phyloP scores from a whole-genome alignment of 1,284 basidiomycete species.

The Cutaneotrichosporon spelunceum region DNA sequence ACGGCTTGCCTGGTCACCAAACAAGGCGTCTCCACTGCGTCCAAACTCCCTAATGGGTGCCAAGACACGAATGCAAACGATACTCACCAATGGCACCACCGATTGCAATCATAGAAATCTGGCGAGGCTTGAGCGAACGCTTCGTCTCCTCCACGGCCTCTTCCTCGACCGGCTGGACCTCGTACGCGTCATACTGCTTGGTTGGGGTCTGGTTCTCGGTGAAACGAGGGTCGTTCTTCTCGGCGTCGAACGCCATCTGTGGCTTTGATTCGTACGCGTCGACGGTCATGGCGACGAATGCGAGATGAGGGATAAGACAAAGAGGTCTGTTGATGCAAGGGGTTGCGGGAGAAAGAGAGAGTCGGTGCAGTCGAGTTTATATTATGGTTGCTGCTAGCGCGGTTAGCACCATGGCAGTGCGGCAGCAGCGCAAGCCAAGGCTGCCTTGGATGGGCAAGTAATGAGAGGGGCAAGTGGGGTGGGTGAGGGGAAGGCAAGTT shows the following conservation, averaged over 20 bases:
- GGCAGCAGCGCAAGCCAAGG: too few species aligned
- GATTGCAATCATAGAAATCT: conserved; percentile 51
- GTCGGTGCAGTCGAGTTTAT: not conserved
- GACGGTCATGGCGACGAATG: not conserved
- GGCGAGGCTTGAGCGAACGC: conserved; percentile 45
- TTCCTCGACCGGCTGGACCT: not conserved
- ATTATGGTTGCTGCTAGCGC: too few species aligned
- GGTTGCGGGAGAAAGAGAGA: not conserved
- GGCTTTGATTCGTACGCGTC: conserved; percentile 10
- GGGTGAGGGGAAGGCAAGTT: not conserved
- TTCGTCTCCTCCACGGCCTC: conserved; percentile 20
- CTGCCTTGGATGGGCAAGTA: too few species aligned
- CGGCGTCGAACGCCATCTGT: conserved; percentile 3
- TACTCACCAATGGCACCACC: conserved; percentile 53
- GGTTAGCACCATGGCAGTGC: too few species aligned
- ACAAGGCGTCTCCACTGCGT: not conserved
- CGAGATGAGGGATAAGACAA: not conserved
- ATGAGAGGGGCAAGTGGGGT: too few species aligned
- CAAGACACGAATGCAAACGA: not conserved
- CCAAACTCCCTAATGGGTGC: too few species aligned
- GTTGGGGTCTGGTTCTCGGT: not conserved
- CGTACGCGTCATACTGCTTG: not conserved
- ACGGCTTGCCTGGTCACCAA: not conserved
- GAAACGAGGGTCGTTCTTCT: conserved; percentile 7
- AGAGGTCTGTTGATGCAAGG: not conserved